phyloP scores from a whole-genome alignment of 306 rosid species.

The Dryas octopetala region DNA sequence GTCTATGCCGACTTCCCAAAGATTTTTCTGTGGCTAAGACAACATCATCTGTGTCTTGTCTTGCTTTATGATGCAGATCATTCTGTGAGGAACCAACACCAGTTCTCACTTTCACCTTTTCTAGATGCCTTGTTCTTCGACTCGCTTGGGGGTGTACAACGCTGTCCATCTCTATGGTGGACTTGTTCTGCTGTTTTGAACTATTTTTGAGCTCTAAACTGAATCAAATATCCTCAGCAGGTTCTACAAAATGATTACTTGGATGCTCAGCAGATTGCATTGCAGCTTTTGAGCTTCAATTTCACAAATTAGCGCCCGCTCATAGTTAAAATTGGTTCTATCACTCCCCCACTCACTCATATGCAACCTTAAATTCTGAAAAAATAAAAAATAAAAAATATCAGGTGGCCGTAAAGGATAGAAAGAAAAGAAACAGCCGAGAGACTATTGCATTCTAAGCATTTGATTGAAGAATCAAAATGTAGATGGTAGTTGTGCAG shows the following conservation, averaged over 20 bases:
- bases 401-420: background rate
- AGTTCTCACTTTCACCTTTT: conserved; percentile 35
- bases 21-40: conserved; percentile 18
- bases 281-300: conserved; percentile 26
- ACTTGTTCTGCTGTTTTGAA: conserved; percentile 41
- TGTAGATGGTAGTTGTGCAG: background rate
- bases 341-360: background rate
- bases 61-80: conserved; percentile 31
- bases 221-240: conserved; percentile 48
- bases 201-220: conserved; percentile 45
- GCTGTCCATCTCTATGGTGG: conserved; percentile 38
- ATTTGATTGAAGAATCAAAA: background rate
- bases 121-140: conserved; percentile 32
- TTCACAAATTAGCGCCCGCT: conserved; percentile 17
- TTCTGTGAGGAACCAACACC: conserved; percentile 29
- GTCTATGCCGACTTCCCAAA: conserved; percentile 20
- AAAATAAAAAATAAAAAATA: conserved; percentile 5
- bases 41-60: conserved; percentile 31
- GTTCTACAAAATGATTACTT: conserved; percentile 36
- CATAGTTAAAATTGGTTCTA: conserved; percentile 18
- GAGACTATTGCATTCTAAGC: background rate
- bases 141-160: conserved; percentile 27
- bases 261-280: conserved; percentile 33
- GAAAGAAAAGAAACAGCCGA: background rate
- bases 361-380: conserved; percentile 1